These are phyloP conservation scores for Bimuria novae-zelandiae DNA, from an alignment of 2,329 filamentous ascomycete species.

Conservation along the genomic window DNA sequence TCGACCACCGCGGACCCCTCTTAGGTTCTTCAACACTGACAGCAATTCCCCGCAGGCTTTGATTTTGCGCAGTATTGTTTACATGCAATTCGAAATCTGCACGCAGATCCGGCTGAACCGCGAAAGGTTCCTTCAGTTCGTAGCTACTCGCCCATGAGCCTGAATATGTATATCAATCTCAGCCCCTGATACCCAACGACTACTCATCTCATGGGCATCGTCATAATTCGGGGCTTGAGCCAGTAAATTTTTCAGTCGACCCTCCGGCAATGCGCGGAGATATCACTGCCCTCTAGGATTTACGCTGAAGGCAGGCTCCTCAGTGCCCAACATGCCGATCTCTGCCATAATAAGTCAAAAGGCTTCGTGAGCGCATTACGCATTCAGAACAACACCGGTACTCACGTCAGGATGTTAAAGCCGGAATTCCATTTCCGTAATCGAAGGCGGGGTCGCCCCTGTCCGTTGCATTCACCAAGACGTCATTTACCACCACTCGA, in stretches of 20 bases:
- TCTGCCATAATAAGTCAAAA: neutral
- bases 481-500: constrained; percentile 20
- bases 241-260: too few relatives aligned
- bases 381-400: neutral
- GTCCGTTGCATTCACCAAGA: constrained; percentile 21
- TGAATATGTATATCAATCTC: neutral
- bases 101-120: neutral
- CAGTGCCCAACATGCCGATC: neutral
- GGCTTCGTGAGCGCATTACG: neutral
- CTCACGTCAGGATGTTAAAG: constrained; percentile 6
- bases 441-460: constrained; percentile 9
- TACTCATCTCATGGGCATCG: neutral
- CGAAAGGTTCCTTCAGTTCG: neutral
- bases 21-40: neutral
- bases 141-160: constrained; percentile 1
- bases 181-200: neutral
- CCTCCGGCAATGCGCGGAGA: too few relatives aligned
- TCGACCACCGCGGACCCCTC: neutral
- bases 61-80: neutral
- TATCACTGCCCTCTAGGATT: too few relatives aligned
- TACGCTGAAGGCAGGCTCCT: too few relatives aligned
- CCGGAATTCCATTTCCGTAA: constrained; percentile 6
- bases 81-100: constrained; percentile 2
- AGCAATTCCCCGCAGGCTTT: neutral
- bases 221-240: neutral